phyloP scores from a whole-genome alignment of 2,329 filamentous ascomycete species.

The Calcarisporium arbuscula region DNA sequence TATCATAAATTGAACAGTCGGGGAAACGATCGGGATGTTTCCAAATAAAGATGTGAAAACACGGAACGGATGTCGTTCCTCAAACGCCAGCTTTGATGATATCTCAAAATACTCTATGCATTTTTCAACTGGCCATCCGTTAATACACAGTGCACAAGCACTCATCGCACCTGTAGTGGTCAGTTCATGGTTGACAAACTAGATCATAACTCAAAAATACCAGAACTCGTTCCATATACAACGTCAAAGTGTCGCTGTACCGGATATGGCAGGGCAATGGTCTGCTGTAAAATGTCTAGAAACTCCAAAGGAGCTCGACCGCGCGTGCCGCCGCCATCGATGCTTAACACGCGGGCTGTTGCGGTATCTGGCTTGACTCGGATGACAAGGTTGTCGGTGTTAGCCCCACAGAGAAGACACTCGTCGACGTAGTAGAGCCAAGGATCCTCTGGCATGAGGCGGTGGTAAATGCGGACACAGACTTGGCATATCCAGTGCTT shows the following conservation, averaged over 20 bases:
- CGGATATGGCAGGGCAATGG: constrained; percentile 6
- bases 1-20: constrained; percentile 3
- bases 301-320: constrained; percentile 6
- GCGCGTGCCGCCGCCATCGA: constrained; percentile 8
- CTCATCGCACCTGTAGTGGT: constrained; percentile 7
- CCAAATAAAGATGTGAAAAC: constrained; percentile 2
- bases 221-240: constrained; percentile 9
- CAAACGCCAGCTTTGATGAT: constrained; percentile 4
- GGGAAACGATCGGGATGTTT: constrained; percentile 4
- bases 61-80: constrained; percentile 1
- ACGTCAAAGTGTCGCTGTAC: constrained; percentile 8
- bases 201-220: constrained; percentile 1
- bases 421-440: constrained; percentile 4
- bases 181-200: background rate
- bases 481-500: constrained; percentile 6
- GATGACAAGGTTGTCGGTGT: background rate
- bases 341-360: constrained; percentile 5
- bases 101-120: constrained; percentile 8
- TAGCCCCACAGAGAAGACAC: constrained; percentile 6
- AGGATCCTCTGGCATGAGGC: constrained; percentile 2
- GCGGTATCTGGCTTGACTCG: constrained; percentile 7
- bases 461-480: constrained; percentile 5
- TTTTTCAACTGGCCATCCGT: constrained; percentile 8
- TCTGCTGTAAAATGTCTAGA: constrained; percentile 6
- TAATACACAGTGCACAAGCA: constrained; percentile 8